Evolutionary conservation across 495 filamentous ascomycete genomes (phyloP), one percentile per base, ranked within the genome.

Genomic region (Talaromyces thailandensis): DNA sequence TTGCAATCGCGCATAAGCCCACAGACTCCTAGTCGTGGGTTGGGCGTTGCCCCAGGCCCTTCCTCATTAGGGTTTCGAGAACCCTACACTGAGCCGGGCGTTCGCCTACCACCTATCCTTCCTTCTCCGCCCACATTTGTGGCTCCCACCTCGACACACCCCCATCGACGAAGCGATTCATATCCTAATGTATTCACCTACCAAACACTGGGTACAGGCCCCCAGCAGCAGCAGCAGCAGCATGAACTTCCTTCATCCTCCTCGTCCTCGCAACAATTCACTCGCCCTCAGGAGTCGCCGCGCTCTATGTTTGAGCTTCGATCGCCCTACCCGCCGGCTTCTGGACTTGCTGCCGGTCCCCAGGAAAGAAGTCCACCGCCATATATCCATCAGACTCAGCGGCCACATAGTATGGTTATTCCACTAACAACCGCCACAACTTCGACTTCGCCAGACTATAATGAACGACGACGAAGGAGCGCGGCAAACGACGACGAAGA

Each of bases 71-170:
- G 71, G 25, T 68, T 70, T 32, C 71, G 67, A 8, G 77, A 77
- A 35, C 59, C 64, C 6, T 75, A 75, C 56, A 51, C 65, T 3
- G 75, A 77, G 56, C 71, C 74, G 11, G 70, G 75, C n/a, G 71
- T 80, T 6, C 69, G 75, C 50, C 72, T 80, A 3, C 77, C 77
- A 4, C 77, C 77, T 7, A 78, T 80, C 6, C 73, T 74, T 16
- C 73, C 76, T 21, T 64, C 69, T 21, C 64, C 59, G n/a, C 53
- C 68, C 6, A 63, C 65, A 29, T 57, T 58, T 60, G 65, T 68
- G 11, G 23, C 51, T 55, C 51, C 26, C n/a, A 4, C 74, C 70
- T 4, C 68, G 72, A 7, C 67, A 14, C 74, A 75, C 26, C 68
- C 68, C 1, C 76, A 77, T 56, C 72, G 73, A 31, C 59, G 73